These are phyloP conservation scores for Colletotrichum eleusines DNA, from an alignment of 2,329 filamentous ascomycete species.

Conservation along the genomic window DNA sequence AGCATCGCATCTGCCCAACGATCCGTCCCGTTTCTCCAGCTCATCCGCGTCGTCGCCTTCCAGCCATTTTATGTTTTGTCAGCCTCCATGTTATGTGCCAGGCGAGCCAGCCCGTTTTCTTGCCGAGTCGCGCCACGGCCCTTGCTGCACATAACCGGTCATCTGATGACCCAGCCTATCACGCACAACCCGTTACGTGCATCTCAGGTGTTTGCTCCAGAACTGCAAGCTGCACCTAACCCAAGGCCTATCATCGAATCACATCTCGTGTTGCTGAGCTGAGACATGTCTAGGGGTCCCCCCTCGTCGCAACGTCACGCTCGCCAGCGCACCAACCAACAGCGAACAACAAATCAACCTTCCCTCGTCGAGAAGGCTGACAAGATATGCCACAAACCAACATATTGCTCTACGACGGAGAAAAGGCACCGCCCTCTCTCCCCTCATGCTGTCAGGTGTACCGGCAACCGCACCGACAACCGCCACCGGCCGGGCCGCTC, in stretches of 20 bases:
- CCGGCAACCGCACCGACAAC: neutral
- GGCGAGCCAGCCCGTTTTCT: slow-evolving; percentile 6
- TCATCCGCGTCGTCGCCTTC: neutral
- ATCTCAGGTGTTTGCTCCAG: slow-evolving; percentile 17
- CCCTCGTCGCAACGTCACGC: slow-evolving; percentile 2
- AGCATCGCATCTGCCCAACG: slow-evolving; percentile 24
- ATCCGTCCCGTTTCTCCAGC: slow-evolving; percentile 33
- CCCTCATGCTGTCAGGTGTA: neutral
- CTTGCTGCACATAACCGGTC: slow-evolving; percentile 29
- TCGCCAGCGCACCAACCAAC: slow-evolving; percentile 30
- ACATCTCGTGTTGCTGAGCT: slow-evolving; percentile 7
- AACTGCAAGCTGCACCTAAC: slow-evolving; percentile 12
- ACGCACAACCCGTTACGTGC: slow-evolving; percentile 32
- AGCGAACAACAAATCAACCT: slow-evolving; percentile 31
- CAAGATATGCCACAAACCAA: slow-evolving; percentile 33
- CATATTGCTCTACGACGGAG: slow-evolving; percentile 5
- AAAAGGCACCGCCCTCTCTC: neutral
- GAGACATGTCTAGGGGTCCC: slow-evolving; percentile 25
- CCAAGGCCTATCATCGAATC: neutral
- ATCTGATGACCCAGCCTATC: slow-evolving; percentile 34
- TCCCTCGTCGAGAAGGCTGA: slow-evolving; percentile 42
- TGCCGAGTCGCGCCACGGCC: neutral
- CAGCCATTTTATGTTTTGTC: neutral
- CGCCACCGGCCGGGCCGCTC: neutral
- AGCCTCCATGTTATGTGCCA: slow-evolving; percentile 10